A percentile compares a stretch with the other conserved stretches of the same genome.
Conservation (phyloP, 352 stramenopile species). For the Globisporangium paroecandrum region DNA sequence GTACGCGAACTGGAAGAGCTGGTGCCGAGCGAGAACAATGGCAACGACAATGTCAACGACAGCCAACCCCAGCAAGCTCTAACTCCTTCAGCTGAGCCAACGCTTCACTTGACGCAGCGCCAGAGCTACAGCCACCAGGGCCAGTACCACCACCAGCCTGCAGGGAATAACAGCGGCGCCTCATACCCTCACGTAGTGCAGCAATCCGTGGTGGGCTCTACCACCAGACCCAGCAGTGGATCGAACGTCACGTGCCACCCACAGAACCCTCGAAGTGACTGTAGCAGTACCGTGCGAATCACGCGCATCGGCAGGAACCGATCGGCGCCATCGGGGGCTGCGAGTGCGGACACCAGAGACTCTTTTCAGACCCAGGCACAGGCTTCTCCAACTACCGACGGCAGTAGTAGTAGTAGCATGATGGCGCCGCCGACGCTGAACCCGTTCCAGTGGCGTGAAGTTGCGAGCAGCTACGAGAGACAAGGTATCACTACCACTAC, state of each 20-base stretch:
- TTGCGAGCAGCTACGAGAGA: background rate
- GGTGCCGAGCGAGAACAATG: background rate
- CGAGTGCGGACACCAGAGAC: background rate
- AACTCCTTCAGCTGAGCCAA: background rate
- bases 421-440: constrained; percentile 1
- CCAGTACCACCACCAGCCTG: background rate
- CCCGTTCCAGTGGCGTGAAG: constrained; percentile 9
- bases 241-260: constrained; percentile 8
- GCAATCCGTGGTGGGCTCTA: constrained; percentile 2
- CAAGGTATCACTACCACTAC: background rate
- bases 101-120: background rate
- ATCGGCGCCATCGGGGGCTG: background rate
- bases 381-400: background rate
- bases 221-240: background rate
- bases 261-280: background rate
- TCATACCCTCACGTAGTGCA: background rate
- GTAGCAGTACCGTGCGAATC: background rate
- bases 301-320: constrained; percentile 9
- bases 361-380: background rate
- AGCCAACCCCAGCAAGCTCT: background rate
- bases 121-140: background rate
- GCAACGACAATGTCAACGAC: background rate
- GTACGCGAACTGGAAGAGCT: constrained; percentile 1
- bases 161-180: background rate
- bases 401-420: background rate